phyloP scores from a whole-genome alignment of 768 basidiomycete genomes.

The Tremella mesenterica region DNA sequence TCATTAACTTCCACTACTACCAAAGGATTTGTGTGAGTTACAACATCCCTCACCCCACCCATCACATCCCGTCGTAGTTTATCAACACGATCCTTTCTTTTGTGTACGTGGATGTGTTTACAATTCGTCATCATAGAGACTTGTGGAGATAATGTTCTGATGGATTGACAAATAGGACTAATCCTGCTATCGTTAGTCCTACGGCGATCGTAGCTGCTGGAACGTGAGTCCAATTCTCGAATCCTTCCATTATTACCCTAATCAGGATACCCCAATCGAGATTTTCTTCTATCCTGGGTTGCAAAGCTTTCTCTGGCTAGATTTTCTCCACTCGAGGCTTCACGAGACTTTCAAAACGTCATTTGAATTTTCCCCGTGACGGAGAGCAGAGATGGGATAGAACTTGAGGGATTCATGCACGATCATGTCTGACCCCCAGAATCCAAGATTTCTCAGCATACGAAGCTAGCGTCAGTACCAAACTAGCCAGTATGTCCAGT shows the following conservation, averaged over 20 bases:
- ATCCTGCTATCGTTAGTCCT: not conserved
- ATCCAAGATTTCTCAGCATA: conserved; percentile 1
- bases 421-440: not conserved
- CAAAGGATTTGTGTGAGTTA: not conserved
- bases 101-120: no score
- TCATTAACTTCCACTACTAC: not conserved
- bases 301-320: not conserved
- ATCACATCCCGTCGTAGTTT: not conserved
- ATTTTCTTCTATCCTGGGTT: not conserved
- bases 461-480: conserved; percentile 2
- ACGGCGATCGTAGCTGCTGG: not conserved
- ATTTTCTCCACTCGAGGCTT: not conserved
- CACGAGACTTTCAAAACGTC: not conserved
- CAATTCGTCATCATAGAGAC: no score
- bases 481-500: not conserved
- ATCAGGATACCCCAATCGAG: not conserved
- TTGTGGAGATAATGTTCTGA: no score
- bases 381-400: not conserved
- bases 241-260: not conserved
- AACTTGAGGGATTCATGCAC: not conserved
- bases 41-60: not conserved
- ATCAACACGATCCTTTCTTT: not conserved
- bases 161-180: not conserved
- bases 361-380: not conserved
- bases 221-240: not conserved